Evolutionary conservation across 495 filamentous ascomycete genomes (phyloP), one percentile per base, ranked within the genome.

Genomic region (Aspergillus sparsus): DNA sequence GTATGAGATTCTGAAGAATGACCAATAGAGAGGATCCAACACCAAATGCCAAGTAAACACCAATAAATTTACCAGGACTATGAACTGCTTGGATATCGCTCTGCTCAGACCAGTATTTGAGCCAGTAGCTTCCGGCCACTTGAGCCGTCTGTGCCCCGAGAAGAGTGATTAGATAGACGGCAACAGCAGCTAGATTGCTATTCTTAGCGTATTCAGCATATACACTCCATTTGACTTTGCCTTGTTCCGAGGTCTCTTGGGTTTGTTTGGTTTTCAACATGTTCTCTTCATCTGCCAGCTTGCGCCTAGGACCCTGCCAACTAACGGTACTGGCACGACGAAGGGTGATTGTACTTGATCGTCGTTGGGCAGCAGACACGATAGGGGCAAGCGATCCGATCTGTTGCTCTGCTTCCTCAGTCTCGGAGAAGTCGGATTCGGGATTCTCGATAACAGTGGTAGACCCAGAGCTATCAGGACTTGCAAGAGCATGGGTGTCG

Each of bases 191-290:
- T 6, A 97, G 72, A 68, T 98, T 97, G 77, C 90, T 96, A 15
- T 91, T 90, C 74, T 93, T 97, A 36, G 93, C 93, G 67, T 98
- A 97, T 73, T 93, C 91, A 35, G 72, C 74, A 60, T 95, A 95
- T 2, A 95, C 90, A 65, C 86, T 83, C 92, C 95, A 97, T 72
- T 96, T 97, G 58, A 99, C 95, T 69, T 97, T 96, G 49, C 95
- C 95, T 71, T 98, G 91, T 70, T 97, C 90, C 0, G 83, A 84
- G 53, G 85, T 85, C 71, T 99, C 95, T 69, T 95, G 92, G 13
- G 82, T 85, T 72, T 96, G 92, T 65, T 85, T 90, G 58, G 87
- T 90, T 78, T 89, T 96, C 60, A 83, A 68, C 12, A 79, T 75
- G 42, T 85, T 89, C 66, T 96, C 94, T 68, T 97, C 90, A 70